A percentile compares a stretch with the other conserved stretches of the same genome.
phyloP scores from a whole-genome alignment of 2,329 filamentous ascomycete species.

The Thyridium curvatum region DNA sequence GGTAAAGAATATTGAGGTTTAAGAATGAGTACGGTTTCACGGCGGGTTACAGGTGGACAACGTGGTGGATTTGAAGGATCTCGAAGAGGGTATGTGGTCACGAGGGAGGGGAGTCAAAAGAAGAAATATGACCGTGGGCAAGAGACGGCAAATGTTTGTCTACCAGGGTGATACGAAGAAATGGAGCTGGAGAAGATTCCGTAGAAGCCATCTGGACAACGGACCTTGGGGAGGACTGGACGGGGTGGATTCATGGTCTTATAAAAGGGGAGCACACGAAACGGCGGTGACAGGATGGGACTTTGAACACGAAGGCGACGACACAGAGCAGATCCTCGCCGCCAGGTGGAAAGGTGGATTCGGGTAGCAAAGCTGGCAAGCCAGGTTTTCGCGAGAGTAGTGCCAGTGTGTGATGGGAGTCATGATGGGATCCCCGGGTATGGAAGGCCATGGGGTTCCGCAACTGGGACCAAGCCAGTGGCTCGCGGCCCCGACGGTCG shows the following conservation, averaged over 20 bases:
- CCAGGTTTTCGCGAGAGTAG: constrained; percentile 1
- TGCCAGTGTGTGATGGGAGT: constrained; percentile 1
- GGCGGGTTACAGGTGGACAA: no score
- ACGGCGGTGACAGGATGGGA: constrained; percentile 4
- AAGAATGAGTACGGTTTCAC: no score
- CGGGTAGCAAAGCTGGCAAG: constrained; percentile 1
- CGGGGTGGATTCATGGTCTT: neutral
- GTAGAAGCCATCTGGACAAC: neutral
- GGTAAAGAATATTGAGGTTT: no score
- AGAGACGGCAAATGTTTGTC: neutral
- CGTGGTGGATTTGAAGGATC: no score
- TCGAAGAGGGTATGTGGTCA: no score
- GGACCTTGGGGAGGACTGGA: neutral
- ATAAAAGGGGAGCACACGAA: constrained; percentile 1
- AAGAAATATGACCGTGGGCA: neutral
- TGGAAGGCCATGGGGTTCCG: neutral
- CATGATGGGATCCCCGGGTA: constrained; percentile 1
- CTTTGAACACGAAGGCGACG: constrained; percentile 2
- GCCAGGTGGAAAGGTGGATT: neutral
- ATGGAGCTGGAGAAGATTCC: neutral
- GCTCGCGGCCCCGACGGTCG: neutral
- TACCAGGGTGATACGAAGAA: neutral
- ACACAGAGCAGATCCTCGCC: constrained; percentile 3
- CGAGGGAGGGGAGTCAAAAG: no score
- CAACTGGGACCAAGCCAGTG: neutral